Evolutionary conservation across 306 rosid genomes (phyloP), one percentile per base, ranked within the genome.

Genomic region (Sicyos edulis): DNA sequence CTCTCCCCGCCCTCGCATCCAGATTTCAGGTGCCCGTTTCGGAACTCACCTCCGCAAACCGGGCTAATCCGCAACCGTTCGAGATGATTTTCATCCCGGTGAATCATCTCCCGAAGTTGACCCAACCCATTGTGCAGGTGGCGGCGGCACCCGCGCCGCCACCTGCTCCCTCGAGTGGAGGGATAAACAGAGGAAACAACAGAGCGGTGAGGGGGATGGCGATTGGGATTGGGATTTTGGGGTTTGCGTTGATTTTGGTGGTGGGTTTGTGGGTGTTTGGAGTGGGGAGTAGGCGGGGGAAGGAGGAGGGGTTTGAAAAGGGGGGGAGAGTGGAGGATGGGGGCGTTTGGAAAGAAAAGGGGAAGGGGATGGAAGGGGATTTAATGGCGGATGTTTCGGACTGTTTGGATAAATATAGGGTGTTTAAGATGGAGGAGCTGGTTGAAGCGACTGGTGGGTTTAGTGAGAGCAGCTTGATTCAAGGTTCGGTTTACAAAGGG

Each of bases 351-450:
- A 84, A 69, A 32, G 84, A 54, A 54, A 37, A 40, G 58, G 29
- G 26, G n/a, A 85, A 74, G 74, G 79, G 79, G 17, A 73, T 61
- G 84, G 89, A 87, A 70, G 78, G 58, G 79, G 84, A 84, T 64
- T 80, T 93, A 77, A 82, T 87, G 88, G 97, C 96, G 3, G 92
- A 86, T 78, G 97, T 93, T 11, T 87, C 96, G 0, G 99, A 91
- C 79, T 90, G 95, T 76, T 85, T 93, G 78, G 99, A 93, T 50
- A 93, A 93, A 84, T 91, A 93, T 60, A 90, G 86, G 68, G 88
- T 91, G 44, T 93, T 93, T 76, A 81, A 76, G 21, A 77, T 88
- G 54, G 91, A 88, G 11, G 92, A 93, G 32, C 60, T 93, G 72
- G 59, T 72, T 19, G 89, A 83, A 16, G 97, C 95, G 29, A 93